Evolutionary conservation across 208 protist species (phyloP).

Genomic region (Leishmania amazonensis): DNA sequence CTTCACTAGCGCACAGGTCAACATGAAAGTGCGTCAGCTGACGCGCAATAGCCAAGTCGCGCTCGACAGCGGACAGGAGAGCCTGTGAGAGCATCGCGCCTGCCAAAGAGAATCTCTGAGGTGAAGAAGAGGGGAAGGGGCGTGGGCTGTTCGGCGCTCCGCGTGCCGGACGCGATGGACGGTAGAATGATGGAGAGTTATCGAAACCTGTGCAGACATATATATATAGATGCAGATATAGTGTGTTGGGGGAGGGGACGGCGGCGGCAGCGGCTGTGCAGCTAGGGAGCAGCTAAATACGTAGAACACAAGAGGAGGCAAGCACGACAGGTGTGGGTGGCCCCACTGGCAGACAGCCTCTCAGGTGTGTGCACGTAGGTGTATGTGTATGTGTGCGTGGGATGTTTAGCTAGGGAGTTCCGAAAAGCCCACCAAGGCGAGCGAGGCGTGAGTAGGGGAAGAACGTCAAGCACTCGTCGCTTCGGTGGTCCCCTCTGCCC

Average conservation of each 20-base stretch:
- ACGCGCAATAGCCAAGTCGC: conserved; percentile 22
- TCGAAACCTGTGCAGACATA: neutral
- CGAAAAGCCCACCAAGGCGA: neutral
- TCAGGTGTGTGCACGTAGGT: neutral
- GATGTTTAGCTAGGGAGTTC: neutral
- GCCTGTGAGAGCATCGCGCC: conserved; percentile 12
- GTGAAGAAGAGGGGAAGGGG: neutral
- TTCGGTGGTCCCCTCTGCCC: neutral
- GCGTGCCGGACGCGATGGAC: neutral
- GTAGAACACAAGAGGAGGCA: neutral
- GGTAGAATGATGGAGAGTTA: neutral
- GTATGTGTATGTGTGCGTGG: neutral
- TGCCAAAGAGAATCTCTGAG: neutral
- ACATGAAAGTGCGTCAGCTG: conserved; percentile 26
- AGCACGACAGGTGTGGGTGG: neutral
- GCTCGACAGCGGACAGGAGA: conserved; percentile 23
- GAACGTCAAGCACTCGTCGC: neutral
- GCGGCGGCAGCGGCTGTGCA: neutral
- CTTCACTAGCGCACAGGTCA: conserved; percentile 4
- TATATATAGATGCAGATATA: neutral
- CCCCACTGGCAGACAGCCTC: neutral
- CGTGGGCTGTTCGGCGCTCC: neutral
- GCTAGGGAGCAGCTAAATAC: neutral
- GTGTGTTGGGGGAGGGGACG: too few relatives aligned
- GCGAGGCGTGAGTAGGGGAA: neutral